phyloP scores from a whole-genome alignment of 2,329 filamentous ascomycete genomes.

The Diaporthe sp. region DNA sequence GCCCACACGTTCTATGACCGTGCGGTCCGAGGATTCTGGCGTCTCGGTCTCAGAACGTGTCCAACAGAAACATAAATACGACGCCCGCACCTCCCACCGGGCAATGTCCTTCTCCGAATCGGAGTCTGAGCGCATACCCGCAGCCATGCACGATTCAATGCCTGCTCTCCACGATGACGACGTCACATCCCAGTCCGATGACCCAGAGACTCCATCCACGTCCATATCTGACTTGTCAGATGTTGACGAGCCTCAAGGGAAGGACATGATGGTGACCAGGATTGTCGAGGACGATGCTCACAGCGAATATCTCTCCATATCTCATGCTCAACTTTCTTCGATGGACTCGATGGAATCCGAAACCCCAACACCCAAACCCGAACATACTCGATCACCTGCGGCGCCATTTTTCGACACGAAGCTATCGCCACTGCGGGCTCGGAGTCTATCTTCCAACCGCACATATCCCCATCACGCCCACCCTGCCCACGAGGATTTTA shows the following conservation, averaged over 20 bases:
- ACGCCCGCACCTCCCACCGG: conserved; percentile 54
- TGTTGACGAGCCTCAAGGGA: conserved; percentile 45
- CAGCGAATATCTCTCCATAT: conserved; percentile 48
- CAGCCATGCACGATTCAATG: conserved; percentile 42
- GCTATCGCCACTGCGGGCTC: conserved; percentile 8
- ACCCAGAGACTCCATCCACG: conserved; percentile 54
- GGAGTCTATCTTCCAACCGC: conserved; percentile 37
- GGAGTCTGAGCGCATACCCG: conserved; percentile 55
- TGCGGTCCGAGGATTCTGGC: conserved; percentile 55
- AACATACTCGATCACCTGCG: conserved; percentile 40
- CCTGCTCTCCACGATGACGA: conserved; percentile 51
- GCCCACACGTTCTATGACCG: conserved; percentile 63
- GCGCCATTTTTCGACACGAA: conserved; percentile 51
- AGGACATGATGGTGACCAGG: conserved; percentile 38
- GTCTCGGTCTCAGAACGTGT: conserved; percentile 49
- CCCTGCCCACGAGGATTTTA: conserved; percentile 20
- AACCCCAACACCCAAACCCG: conserved; percentile 55
- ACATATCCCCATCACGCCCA: conserved; percentile 34
- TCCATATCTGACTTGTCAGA: conserved; percentile 59
- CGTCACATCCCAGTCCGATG: conserved; percentile 56
- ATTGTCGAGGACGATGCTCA: conserved; percentile 45
- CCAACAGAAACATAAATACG: conserved; percentile 46
- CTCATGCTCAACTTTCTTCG: conserved; percentile 51
- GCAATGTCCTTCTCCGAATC: conserved; percentile 64
- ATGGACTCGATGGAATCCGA: conserved; percentile 51